A percentile compares a stretch with the other conserved stretches of the same genome.
These are phyloP conservation scores for Geranium rotundifolium DNA, from an alignment of 345 rosid genomes.

Conservation along the genomic window DNA sequence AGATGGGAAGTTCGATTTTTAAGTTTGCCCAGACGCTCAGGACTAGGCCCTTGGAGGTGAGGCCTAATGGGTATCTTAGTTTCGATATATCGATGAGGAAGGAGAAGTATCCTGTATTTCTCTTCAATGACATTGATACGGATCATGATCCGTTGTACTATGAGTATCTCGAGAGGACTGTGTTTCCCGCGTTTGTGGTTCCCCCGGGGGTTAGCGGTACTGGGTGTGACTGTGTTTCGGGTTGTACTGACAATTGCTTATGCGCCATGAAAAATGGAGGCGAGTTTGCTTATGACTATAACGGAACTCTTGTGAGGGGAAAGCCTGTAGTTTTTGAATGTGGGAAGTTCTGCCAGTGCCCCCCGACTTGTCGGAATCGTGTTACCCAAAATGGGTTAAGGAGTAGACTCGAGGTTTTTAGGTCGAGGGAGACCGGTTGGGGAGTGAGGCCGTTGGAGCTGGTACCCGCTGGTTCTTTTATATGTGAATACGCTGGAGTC, in stretches of 20 bases:
- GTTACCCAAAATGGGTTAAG: slow-evolving; percentile 65
- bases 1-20: slow-evolving; percentile 70
- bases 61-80: slow-evolving; percentile 61
- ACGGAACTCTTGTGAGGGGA: slow-evolving; percentile 57
- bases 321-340: slow-evolving; percentile 76
- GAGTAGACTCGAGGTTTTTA: slow-evolving; percentile 67
- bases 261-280: slow-evolving; percentile 74
- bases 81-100: slow-evolving; percentile 59
- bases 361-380: slow-evolving; percentile 68
- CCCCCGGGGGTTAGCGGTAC: slow-evolving; percentile 23
- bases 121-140: slow-evolving; percentile 65
- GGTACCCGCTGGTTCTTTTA: slow-evolving; percentile 80
- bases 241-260: slow-evolving; percentile 58
- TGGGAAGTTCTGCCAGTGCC: slow-evolving; percentile 61
- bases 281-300: slow-evolving; percentile 61
- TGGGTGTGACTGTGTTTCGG: slow-evolving; percentile 63
- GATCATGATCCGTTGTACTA: slow-evolving; percentile 76
- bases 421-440: slow-evolving; percentile 89
- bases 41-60: slow-evolving; percentile 38
- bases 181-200: slow-evolving; percentile 45
- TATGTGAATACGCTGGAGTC: slow-evolving; percentile 85
- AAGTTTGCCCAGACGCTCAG: slow-evolving; percentile 57
- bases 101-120: slow-evolving; percentile 55
- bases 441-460: slow-evolving; percentile 82
- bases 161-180: slow-evolving; percentile 56